Evolutionary conservation across 2,329 filamentous ascomycete genomes (phyloP).

Genomic region (Aspergillus hiratsukae): DNA sequence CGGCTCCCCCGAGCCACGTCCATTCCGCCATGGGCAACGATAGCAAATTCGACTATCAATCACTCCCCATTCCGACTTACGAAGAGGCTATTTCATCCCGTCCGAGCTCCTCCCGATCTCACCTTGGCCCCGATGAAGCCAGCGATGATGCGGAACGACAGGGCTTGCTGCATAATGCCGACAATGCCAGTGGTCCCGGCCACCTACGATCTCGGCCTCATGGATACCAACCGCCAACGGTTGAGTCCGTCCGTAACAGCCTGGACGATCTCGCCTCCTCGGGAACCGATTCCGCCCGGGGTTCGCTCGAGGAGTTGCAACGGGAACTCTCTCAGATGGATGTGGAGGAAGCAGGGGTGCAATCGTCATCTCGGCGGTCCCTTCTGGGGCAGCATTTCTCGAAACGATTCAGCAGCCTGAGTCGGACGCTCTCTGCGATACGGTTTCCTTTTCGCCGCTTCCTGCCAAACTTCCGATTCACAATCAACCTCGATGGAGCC

Average conservation of each 20-base stretch:
- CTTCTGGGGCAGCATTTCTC: constrained; percentile 49
- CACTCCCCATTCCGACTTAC: constrained; percentile 73
- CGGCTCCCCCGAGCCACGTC: constrained; percentile 29
- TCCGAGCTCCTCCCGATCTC: constrained; percentile 47
- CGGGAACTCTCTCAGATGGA: constrained; percentile 88
- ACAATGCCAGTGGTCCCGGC: constrained; percentile 32
- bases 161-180: constrained; percentile 62
- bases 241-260: constrained; percentile 69
- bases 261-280: constrained; percentile 54
- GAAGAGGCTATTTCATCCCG: constrained; percentile 70
- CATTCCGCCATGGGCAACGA: constrained; percentile 41
- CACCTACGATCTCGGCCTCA: constrained; percentile 41
- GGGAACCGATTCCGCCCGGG: constrained; percentile 48
- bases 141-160: constrained; percentile 72
- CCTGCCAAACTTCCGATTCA: constrained; percentile 39
- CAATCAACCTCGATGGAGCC: constrained; percentile 34
- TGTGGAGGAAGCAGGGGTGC: constrained; percentile 61
- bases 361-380: constrained; percentile 29
- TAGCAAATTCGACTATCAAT: constrained; percentile 56
- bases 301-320: constrained; percentile 62
- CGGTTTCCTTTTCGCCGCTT: constrained; percentile 48
- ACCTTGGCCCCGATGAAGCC: constrained; percentile 54
- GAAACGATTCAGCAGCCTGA: constrained; percentile 54
- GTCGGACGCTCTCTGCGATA: constrained; percentile 54
- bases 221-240: constrained; percentile 75